A percentile compares a stretch with the other conserved stretches of the same genome.
phyloP scores from a whole-genome alignment of 1,284 basidiomycete genomes.

The Jaminaea rosea region DNA sequence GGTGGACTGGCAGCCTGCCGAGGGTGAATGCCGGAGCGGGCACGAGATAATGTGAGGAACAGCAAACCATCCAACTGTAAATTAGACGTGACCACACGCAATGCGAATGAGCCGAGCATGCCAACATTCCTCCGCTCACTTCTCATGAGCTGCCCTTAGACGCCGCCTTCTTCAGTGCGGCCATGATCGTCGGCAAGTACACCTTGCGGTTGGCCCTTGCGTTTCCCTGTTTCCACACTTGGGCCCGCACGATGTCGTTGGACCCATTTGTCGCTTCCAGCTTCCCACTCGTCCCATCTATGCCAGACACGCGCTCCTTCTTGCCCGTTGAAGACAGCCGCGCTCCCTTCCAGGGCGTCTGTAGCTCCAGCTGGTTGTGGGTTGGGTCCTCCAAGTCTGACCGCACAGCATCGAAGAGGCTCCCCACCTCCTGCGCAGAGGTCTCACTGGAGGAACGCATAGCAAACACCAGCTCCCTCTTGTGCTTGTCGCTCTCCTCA shows the following conservation, averaged over 20 bases:
- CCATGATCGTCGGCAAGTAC: slow-evolving; percentile 8
- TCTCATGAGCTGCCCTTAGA: background rate
- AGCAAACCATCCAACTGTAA: too few species aligned
- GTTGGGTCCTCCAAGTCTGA: slow-evolving; percentile 14
- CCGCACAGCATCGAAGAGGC: slow-evolving; percentile 11
- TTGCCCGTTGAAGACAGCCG: slow-evolving; percentile 22
- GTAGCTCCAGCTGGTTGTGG: slow-evolving; percentile 16
- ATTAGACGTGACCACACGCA: too few species aligned
- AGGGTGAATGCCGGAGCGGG: background rate
- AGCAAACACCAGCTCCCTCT: slow-evolving; percentile 15
- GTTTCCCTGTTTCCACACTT: slow-evolving; percentile 34
- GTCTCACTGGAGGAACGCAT: too few species aligned
- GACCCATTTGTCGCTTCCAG: too few species aligned
- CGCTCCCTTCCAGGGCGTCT: slow-evolving; percentile 30
- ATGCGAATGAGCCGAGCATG: too few species aligned
- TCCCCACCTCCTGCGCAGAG: too few species aligned
- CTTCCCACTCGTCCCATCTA: slow-evolving; percentile 16
- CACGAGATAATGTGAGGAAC: too few species aligned
- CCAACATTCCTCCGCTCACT: background rate
- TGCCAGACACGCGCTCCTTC: slow-evolving; percentile 21
- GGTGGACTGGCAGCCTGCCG: background rate
- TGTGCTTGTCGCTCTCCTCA: slow-evolving; percentile 23
- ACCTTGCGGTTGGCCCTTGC: slow-evolving; percentile 39
- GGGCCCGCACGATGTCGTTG: slow-evolving; percentile 11
- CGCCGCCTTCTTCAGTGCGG: background rate